Evolutionary conservation across 768 basidiomycete genomes (phyloP).

Genomic region (Boletus tylopilopsis): DNA sequence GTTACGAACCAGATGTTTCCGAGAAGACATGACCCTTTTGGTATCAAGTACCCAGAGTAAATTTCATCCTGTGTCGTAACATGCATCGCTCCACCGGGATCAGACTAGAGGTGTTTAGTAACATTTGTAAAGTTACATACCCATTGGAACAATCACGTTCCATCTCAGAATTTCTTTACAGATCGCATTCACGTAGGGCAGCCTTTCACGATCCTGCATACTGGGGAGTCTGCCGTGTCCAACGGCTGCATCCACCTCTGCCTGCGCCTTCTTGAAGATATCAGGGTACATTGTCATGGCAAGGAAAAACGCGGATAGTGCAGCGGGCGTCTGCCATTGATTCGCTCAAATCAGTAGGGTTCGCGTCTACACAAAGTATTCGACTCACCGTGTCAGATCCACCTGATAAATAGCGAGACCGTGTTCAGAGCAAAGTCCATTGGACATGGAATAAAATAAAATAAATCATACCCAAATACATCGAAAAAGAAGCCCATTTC

Average conservation of each 20-base stretch:
- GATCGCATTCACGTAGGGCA: background rate
- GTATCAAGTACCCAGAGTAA: background rate
- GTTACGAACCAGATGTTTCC: background rate
- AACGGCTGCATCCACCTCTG: slow-evolving; percentile 9
- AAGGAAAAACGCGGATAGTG: slow-evolving; percentile 15
- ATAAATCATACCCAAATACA: slow-evolving; percentile 12
- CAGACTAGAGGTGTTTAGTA: too few relatives aligned
- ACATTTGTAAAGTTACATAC: background rate
- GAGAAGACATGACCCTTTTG: background rate
- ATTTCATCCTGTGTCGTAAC: background rate
- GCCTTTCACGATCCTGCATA: slow-evolving; percentile 2
- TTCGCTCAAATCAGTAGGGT: background rate
- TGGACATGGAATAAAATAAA: too few relatives aligned
- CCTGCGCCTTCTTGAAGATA: slow-evolving; percentile 5
- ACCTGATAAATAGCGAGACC: slow-evolving; percentile 18
- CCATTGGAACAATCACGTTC: background rate
- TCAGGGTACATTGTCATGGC: slow-evolving; percentile 12
- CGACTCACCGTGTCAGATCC: slow-evolving; percentile 11
- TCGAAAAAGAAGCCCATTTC: slow-evolving; percentile 8
- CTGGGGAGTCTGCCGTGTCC: slow-evolving; percentile 6
- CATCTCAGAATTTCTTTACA: slow-evolving; percentile 14
- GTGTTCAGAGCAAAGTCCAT: too few relatives aligned
- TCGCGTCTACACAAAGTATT: slow-evolving; percentile 14
- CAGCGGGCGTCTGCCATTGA: slow-evolving; percentile 14
- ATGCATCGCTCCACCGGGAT: too few relatives aligned